A percentile compares a stretch with the other conserved stretches of the same genome.
Evolutionary conservation across 2,329 filamentous ascomycete species (phyloP).

Genomic region (Beauveria asiatica): DNA sequence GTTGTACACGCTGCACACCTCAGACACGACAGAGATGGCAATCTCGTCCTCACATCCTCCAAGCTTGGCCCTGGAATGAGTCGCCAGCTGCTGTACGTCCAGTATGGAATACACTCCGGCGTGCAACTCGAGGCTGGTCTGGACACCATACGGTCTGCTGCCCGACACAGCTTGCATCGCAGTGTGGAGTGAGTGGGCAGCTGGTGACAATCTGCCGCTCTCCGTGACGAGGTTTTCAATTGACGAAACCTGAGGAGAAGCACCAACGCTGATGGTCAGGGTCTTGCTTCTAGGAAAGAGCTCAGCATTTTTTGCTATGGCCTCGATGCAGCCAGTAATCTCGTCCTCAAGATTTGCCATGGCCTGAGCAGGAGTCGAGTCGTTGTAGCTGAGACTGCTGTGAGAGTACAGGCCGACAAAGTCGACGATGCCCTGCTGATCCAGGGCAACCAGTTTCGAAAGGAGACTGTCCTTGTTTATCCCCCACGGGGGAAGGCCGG

Average conservation of each 20-base stretch:
- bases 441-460: constrained; percentile 21
- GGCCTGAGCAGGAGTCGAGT: constrained; percentile 18
- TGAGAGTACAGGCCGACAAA: constrained; percentile 25
- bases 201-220: neutral
- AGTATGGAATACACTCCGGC: constrained; percentile 57
- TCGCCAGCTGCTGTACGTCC: constrained; percentile 57
- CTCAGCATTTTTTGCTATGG: constrained; percentile 11
- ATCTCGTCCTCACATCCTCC: constrained; percentile 35
- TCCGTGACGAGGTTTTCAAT: constrained; percentile 18
- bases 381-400: constrained; percentile 25
- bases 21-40: constrained; percentile 48
- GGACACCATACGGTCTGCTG: constrained; percentile 2
- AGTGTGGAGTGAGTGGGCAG: constrained; percentile 7
- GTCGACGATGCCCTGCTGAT: constrained; percentile 7
- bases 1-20: constrained; percentile 53
- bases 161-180: neutral
- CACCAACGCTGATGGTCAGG: constrained; percentile 23
- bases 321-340: constrained; percentile 23
- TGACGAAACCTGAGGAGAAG: constrained; percentile 23
- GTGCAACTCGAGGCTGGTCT: constrained; percentile 44
- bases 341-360: constrained; percentile 23
- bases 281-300: constrained; percentile 14
- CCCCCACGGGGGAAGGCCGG: constrained; percentile 40
- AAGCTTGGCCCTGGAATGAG: constrained; percentile 30
- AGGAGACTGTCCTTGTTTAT: constrained; percentile 33